phyloP scores from a whole-genome alignment of 2,329 filamentous ascomycete genomes.

The Fusarium tanahbumbuense region DNA sequence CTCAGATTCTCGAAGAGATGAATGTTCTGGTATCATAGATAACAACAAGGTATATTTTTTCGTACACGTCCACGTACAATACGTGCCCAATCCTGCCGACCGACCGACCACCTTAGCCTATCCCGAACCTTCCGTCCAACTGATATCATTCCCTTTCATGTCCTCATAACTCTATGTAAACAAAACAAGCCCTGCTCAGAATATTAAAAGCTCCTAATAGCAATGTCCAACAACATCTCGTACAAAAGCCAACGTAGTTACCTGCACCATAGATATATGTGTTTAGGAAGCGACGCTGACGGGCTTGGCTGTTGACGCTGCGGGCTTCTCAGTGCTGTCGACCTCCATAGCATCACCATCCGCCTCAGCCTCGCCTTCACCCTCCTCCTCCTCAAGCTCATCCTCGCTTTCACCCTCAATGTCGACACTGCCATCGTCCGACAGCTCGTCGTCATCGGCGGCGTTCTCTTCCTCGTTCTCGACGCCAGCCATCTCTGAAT shows the following conservation, averaged over 20 bases:
- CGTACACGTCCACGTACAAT: not conserved
- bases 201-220: conserved; percentile 35
- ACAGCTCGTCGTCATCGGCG: conserved; percentile 73
- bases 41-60: conserved; percentile 16
- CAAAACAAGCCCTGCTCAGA: conserved; percentile 35
- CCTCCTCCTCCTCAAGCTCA: conserved; percentile 76
- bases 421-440: conserved; percentile 82
- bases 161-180: conserved; percentile 49
- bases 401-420: conserved; percentile 82
- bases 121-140: conserved; percentile 25
- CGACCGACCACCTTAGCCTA: conserved; percentile 25
- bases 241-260: conserved; percentile 24
- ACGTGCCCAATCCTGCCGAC: conserved; percentile 18
- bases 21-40: conserved; percentile 1
- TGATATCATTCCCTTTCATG: conserved; percentile 49
- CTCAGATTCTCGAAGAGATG: not conserved
- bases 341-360: conserved; percentile 64
- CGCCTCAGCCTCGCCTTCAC: conserved; percentile 56
- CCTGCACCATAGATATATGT: not conserved
- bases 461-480: conserved; percentile 62
- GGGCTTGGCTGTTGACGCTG: conserved; percentile 50
- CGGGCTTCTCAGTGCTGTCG: conserved; percentile 55
- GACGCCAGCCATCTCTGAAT: conserved; percentile 80
- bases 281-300: conserved; percentile 52
- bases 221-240: conserved; percentile 38